Evolutionary conservation across 108 stramenopile genomes (phyloP).

Genomic region (Fragilaria crotonensis): DNA sequence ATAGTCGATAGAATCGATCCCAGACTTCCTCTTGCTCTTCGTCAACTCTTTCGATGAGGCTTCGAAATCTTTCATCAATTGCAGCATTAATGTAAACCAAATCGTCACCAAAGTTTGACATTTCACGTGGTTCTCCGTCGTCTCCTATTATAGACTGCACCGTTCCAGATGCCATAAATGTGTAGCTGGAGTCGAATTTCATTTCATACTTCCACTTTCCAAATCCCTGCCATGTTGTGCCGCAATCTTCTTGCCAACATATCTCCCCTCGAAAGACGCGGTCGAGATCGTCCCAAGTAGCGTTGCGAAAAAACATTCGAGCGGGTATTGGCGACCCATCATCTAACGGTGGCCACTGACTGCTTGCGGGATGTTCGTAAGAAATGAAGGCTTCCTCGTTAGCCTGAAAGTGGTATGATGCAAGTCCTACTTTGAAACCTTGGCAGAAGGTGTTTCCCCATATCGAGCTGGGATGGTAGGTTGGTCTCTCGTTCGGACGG

Average conservation of each 20-base stretch:
- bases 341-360: slow-evolving; percentile 58
- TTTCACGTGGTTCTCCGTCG: slow-evolving; percentile 4
- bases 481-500: slow-evolving; percentile 15
- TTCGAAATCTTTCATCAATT: slow-evolving; percentile 11
- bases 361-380: slow-evolving; percentile 49
- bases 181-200: slow-evolving; percentile 45
- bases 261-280: slow-evolving; percentile 59
- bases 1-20: background rate
- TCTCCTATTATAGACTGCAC: slow-evolving; percentile 19
- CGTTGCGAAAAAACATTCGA: slow-evolving; percentile 42
- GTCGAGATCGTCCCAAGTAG: slow-evolving; percentile 27
- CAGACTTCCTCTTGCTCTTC: background rate
- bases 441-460: slow-evolving; percentile 76
- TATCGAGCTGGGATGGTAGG: slow-evolving; percentile 29
- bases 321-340: slow-evolving; percentile 52
- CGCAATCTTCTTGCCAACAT: slow-evolving; percentile 44
- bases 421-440: slow-evolving; percentile 51
- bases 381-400: slow-evolving; percentile 46
- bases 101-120: slow-evolving; percentile 32
- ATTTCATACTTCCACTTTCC: slow-evolving; percentile 62
- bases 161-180: slow-evolving; percentile 44
- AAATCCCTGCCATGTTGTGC: slow-evolving; percentile 59
- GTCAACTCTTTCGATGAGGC: background rate
- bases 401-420: slow-evolving; percentile 65
- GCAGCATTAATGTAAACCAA: slow-evolving; percentile 40